Percentiles rank a stretch among this genome's conserved stretches.
These are phyloP conservation scores for Hanseniaspora valbyensis DNA, from an alignment of 805 yeast genomes.

Conservation along the genomic window DNA sequence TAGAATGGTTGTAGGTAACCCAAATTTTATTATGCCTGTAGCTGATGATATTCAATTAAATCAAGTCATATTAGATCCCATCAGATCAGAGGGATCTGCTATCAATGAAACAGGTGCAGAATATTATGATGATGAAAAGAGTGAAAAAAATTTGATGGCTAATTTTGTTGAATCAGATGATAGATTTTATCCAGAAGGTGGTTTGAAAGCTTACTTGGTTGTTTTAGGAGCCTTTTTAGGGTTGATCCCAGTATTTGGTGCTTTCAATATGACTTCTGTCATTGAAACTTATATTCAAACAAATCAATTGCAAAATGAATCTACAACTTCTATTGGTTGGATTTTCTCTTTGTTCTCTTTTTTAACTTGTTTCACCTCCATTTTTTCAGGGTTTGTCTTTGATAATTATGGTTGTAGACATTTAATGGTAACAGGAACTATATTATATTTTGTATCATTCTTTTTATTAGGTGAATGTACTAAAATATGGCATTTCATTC, in stretches of 20 bases:
- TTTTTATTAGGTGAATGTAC: slow-evolving; percentile 42
- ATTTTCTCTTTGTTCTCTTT: slow-evolving; percentile 48
- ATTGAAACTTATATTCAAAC: slow-evolving; percentile 48
- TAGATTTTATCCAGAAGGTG: slow-evolving; percentile 48
- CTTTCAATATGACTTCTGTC: slow-evolving; percentile 49
- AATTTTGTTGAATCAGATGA: slow-evolving; percentile 22
- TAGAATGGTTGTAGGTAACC: slow-evolving; percentile 24
- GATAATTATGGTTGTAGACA: slow-evolving; percentile 41
- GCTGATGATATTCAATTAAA: slow-evolving; percentile 3
- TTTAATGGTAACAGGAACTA: slow-evolving; percentile 35
- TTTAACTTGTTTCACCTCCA: slow-evolving; percentile 38
- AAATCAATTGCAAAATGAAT: slow-evolving; percentile 40
- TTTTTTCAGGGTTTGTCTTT: slow-evolving; percentile 46
- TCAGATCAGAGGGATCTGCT: too few relatives aligned
- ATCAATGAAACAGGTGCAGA: too few relatives aligned
- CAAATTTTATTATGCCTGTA: slow-evolving; percentile 1
- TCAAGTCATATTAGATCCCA: too few relatives aligned
- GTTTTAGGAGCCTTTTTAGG: slow-evolving; percentile 52
- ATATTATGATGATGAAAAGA: not conserved
- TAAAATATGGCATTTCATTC: slow-evolving; percentile 46
- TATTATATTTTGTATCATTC: slow-evolving; percentile 37
- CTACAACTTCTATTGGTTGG: slow-evolving; percentile 48
- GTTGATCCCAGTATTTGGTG: slow-evolving; percentile 42
- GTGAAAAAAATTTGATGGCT: not conserved
- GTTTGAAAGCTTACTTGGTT: slow-evolving; percentile 43